Base-by-base conservation (phyloP, 352 stramenopile species). In the Globisporangium yorkense region DNA sequence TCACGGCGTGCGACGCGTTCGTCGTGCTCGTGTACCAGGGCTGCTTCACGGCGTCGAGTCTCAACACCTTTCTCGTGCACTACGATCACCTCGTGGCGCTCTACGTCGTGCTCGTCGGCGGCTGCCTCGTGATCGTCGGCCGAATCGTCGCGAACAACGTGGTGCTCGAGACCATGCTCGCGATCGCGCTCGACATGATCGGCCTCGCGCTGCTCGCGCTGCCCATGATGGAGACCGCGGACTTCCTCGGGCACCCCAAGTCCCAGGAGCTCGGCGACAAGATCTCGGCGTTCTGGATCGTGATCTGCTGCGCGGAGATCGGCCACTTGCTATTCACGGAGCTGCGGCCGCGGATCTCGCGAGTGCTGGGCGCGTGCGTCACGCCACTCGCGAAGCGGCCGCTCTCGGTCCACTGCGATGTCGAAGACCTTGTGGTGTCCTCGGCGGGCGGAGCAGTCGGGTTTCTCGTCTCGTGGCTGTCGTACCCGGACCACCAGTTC, bases 221-320 rank as follows among this genome's bases (percentile, higher is more conserved):
- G n/a, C 77, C 81, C n/a, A 74, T 89, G 68, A 83, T 86, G 71
- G 77, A 83, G 31, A 68, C 81, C 13, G 64, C 72, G 0, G 77
- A 86, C 56, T 77, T 85, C 41, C 56, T 89, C 2, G 67, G 77
- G 31, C 65, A 87, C 45, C 77, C 77, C 2, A 40, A 67, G 29
- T 65, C 76, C 1, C 54, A 57, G 33, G 61, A 72, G 1, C 59
- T 75, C 9, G 57, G 61, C 13, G 65, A 69, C 53, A 57, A 80
- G 16, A 61, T 87, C 31, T 70, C 63, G 9, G 65, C 73, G 5
- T 87, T 87, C 59, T 84, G 86, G 53, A 40, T 84, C 56, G 67
- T 70, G 8, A 65, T 84, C 7, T 53, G 68, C 13, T 67, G 63
- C 5, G 71, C 63, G 1, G 66, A 83, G 31, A 18, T 72, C 6